These are phyloP conservation scores for Aspergillus floridensis DNA, from an alignment of 2,329 filamentous ascomycete genomes.

Conservation along the genomic window DNA sequence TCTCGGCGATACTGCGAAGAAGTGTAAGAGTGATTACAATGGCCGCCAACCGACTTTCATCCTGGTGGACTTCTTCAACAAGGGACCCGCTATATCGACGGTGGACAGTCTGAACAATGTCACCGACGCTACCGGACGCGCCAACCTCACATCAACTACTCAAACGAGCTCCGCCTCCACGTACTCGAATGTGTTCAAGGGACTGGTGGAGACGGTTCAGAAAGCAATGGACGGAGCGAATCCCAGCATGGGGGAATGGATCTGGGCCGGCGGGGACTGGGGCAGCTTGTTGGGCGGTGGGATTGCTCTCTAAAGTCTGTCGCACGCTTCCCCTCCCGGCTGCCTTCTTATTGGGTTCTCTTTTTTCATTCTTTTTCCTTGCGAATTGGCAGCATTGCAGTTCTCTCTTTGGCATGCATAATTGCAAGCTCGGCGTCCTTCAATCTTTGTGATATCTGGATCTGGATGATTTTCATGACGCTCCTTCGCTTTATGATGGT, in stretches of 20 bases:
- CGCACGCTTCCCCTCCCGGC: not conserved
- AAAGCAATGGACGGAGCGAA: constrained; percentile 37
- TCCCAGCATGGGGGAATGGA: constrained; percentile 43
- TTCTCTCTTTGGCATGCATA: not conserved
- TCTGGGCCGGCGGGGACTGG: constrained; percentile 46
- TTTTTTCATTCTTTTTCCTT: not conserved
- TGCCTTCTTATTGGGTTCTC: not conserved
- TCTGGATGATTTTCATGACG: constrained; percentile 6
- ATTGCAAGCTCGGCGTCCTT: constrained; percentile 3
- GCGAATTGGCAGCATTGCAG: not conserved
- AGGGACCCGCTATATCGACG: constrained; percentile 66
- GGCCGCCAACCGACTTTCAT: constrained; percentile 67
- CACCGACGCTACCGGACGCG: constrained; percentile 45
- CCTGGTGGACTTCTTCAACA: constrained; percentile 76
- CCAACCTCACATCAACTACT: constrained; percentile 28
- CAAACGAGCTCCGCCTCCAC: constrained; percentile 28
- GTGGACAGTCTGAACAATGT: constrained; percentile 67
- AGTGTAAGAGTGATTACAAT: constrained; percentile 57
- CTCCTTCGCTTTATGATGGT: constrained; percentile 2
- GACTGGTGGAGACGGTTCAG: constrained; percentile 37
- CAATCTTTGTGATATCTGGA: constrained; percentile 2
- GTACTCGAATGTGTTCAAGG: constrained; percentile 38
- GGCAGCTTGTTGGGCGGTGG: constrained; percentile 40
- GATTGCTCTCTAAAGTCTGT: constrained; percentile 30
- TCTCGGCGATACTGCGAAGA: constrained; percentile 48